Evolutionary conservation across 202 grass and related monocot genomes (phyloP), one percentile per base, ranked within the genome.

Genomic region (Setaria italica): DNA sequence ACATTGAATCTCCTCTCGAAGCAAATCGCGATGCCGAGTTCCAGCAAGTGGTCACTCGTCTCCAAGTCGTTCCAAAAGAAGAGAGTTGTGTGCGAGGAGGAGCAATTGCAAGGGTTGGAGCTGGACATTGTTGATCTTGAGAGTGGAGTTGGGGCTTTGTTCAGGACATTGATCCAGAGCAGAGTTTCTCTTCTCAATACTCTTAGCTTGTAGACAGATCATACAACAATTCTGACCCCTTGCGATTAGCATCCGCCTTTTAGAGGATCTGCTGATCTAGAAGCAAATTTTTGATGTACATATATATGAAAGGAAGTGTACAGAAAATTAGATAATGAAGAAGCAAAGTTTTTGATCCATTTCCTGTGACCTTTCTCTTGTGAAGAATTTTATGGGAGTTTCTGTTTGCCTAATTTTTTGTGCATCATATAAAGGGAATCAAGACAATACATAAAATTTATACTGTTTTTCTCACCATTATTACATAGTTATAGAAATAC

Each of bases 131-230:
- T 70, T 90, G 79, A 74, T 64, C 64, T 93, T 19, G 89, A 97
- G 35, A 91, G 53, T 15, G 39, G 76, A 90, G 53, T 92, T 45
- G 89, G 84, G 30, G 7, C 57, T 78, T 37, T 93, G 48, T 93
- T 91, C 84, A 62, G 82, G 64, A 83, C 47, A 88, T 21, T 93
- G 48, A 88, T 96, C 75, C 91, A 83, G 71, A 91, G 79, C 74
- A 91, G 91, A 87, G 88, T 88, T 6, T 89, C 90, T 74, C 84
- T 96, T 72, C 82, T 96, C 5, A 96, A 96, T 39, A 56, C 79
- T 58, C 84, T 87, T 72, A 93, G 70, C 65, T 85, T 80, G 20
- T 91, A 89, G 82, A 75, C 29, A 62, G 12, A 71, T 79, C 84
- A 59, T n/a, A 46, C 14, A 13, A 58, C 29, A 46, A 60, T 30